phyloP scores from a whole-genome alignment of 768 basidiomycete genomes.

The Exsudoporus frostii region DNA sequence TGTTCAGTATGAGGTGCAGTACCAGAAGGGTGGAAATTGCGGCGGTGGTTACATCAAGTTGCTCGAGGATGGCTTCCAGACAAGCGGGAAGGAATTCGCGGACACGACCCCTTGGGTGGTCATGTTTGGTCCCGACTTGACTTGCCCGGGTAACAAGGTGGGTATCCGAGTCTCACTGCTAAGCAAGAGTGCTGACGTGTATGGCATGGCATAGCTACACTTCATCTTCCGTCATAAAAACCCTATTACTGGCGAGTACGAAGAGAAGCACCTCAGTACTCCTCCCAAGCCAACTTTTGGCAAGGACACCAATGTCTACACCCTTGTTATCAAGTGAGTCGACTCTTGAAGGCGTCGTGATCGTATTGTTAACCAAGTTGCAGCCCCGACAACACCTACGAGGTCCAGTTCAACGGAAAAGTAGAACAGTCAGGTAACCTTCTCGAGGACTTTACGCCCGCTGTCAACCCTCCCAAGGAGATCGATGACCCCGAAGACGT shows the following conservation, averaged over 20 bases:
- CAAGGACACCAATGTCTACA: constrained; percentile 92
- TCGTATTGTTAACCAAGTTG: neutral
- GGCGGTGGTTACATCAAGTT: constrained; percentile 99
- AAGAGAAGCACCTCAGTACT: constrained; percentile 92
- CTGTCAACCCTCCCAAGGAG: constrained; percentile 90
- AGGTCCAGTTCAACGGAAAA: constrained; percentile 87
- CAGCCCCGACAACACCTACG: constrained; percentile 92
- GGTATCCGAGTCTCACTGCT: neutral
- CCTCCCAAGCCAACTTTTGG: constrained; percentile 84
- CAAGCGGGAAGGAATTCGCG: constrained; percentile 87
- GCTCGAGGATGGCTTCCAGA: constrained; percentile 91
- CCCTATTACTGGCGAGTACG: constrained; percentile 87
- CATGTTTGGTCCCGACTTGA: constrained; percentile 98
- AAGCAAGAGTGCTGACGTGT: neutral
- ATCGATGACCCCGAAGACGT: constrained; percentile 90
- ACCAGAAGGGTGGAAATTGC: constrained; percentile 98
- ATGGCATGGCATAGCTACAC: constrained; percentile 60
- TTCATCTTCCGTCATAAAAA: constrained; percentile 99
- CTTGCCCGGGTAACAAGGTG: constrained; percentile 89
- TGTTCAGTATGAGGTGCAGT: constrained; percentile 98
- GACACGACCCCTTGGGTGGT: constrained; percentile 93
- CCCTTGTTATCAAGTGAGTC: constrained; percentile 84
- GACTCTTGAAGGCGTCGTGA: neutral
- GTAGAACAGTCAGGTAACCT: constrained; percentile 75
- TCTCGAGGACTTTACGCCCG: constrained; percentile 88